These are phyloP conservation scores for Hypoxylon fuscum DNA, from an alignment of 495 filamentous ascomycete genomes.

Conservation along the genomic window DNA sequence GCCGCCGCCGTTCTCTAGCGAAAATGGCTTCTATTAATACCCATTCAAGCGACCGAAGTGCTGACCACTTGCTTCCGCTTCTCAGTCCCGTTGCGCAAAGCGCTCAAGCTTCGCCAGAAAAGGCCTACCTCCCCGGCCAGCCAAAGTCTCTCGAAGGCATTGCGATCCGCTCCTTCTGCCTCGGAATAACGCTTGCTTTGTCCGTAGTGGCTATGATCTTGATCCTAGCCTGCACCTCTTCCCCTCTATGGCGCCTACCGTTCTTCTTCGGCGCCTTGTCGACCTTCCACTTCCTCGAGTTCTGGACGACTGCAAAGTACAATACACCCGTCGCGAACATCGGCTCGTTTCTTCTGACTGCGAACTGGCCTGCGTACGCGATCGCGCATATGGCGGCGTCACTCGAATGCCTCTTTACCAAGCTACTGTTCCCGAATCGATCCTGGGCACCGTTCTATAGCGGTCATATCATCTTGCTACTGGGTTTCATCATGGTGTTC, in stretches of 20 bases:
- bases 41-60: conserved; percentile 22
- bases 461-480: conserved; percentile 47
- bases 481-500: conserved; percentile 70
- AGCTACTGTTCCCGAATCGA: conserved; percentile 65
- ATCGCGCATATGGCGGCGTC: conserved; percentile 79
- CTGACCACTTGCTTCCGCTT: conserved; percentile 47
- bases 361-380: conserved; percentile 86
- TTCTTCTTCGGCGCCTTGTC: conserved; percentile 81
- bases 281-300: conserved; percentile 96
- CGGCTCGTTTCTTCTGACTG: conserved; percentile 81
- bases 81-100: conserved; percentile 45
- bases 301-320: conserved; percentile 83
- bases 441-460: conserved; percentile 47
- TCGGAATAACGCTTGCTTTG: conserved; percentile 58
- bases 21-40: conserved; percentile 36
- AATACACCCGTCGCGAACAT: conserved; percentile 78
- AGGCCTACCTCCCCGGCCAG: conserved; percentile 62
- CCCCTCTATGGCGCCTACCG: conserved; percentile 79
- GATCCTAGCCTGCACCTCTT: conserved; percentile 48
- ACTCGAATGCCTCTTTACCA: conserved; percentile 72
- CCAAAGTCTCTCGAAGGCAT: conserved; percentile 80
- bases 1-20: conserved; percentile 38
- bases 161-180: conserved; percentile 69
- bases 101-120: conserved; percentile 33
- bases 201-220: conserved; percentile 52